Base-by-base conservation (phyloP, 257 asterid species). In the Rubia yunnanensis region DNA sequence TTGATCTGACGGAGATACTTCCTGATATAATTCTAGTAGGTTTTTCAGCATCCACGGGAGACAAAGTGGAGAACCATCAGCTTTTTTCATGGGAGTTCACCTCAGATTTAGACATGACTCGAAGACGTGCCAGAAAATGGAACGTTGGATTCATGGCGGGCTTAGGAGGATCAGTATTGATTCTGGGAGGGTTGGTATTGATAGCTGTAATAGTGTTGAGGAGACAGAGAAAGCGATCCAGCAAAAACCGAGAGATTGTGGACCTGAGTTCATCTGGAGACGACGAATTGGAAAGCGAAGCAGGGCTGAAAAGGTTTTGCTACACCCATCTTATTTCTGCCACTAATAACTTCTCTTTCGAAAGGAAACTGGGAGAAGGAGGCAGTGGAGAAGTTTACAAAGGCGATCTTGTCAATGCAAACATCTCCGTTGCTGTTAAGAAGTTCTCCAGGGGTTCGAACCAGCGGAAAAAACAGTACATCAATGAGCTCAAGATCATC, bases 371-470 rank as follows among this genome's bases (percentile, higher is more conserved):
- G 17, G 84, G 84, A 0, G 77, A 76, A 31, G 77, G 84, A 18
- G 79, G 79, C 63, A 76, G 74, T n/a, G 84, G 84, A 23, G 77
- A 58, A 46, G 81, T 79, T 34, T 76, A 76, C 50, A 72, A 27
- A 54, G 84, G 84, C 11, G 57, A 76, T 41, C 72, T 76, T 0
- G 49, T 53, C 3, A 71, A 73, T 66, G 54, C 63, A 38, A 78
- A 73, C 27, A 41, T 72, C 4, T 69, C 70, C 4, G 63, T 79
- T 68, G 84, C 81, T 23, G 81, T 79, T 20, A 73, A 79, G 70
- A 79, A 73, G 73, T 66, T 79, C 56, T 76, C 79, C 4, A 64
- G 72, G 57, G 70, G 75, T 0, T 79, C 79, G 7, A 79, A 61
- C 53, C 84, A 76, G 5, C 79, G 81, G 35, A 70, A 73, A 23